phyloP scores from a whole-genome alignment of 2,329 filamentous ascomycete species.

The Penicillium decumbens region DNA sequence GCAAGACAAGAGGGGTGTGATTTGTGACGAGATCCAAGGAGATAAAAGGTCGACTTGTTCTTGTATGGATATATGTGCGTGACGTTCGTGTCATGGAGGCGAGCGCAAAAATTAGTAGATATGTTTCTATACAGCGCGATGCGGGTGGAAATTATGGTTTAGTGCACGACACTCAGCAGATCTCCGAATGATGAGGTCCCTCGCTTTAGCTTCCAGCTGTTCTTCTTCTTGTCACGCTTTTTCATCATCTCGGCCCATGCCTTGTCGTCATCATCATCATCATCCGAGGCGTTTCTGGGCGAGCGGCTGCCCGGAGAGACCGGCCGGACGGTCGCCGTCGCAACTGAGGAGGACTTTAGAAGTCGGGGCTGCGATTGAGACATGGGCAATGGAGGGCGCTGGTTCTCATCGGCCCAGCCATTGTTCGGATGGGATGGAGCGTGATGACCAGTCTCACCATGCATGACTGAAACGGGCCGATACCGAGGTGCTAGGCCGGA shows the following conservation, averaged over 20 bases:
- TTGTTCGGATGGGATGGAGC: constrained; percentile 33
- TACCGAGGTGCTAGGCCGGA: constrained; percentile 86
- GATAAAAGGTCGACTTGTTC: neutral
- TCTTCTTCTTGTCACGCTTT: constrained; percentile 48
- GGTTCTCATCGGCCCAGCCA: constrained; percentile 38
- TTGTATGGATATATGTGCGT: constrained; percentile 19
- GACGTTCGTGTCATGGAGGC: constrained; percentile 11
- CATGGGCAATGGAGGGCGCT: constrained; percentile 20
- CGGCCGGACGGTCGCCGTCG: constrained; percentile 29
- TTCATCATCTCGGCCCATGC: constrained; percentile 51
- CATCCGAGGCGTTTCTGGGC: constrained; percentile 28
- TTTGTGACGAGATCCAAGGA: neutral
- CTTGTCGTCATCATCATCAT: constrained; percentile 46
- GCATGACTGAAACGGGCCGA: constrained; percentile 72
- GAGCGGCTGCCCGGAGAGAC: constrained; percentile 24
- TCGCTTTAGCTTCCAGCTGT: constrained; percentile 44
- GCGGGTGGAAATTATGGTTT: constrained; percentile 5
- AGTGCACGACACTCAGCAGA: constrained; percentile 37
- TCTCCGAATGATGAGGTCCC: constrained; percentile 35
- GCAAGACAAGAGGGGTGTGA: neutral
- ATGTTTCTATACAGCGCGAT: constrained; percentile 16
- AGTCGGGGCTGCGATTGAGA: constrained; percentile 23
- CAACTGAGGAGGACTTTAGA: constrained; percentile 26
- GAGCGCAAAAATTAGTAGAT: constrained; percentile 1
- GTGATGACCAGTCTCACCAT: constrained; percentile 33